A percentile compares a stretch with the other conserved stretches of the same genome.
These are phyloP conservation scores for Cunninghamia lanceolata DNA, from an alignment of 75 land plant genomes.

Conservation along the genomic window DNA sequence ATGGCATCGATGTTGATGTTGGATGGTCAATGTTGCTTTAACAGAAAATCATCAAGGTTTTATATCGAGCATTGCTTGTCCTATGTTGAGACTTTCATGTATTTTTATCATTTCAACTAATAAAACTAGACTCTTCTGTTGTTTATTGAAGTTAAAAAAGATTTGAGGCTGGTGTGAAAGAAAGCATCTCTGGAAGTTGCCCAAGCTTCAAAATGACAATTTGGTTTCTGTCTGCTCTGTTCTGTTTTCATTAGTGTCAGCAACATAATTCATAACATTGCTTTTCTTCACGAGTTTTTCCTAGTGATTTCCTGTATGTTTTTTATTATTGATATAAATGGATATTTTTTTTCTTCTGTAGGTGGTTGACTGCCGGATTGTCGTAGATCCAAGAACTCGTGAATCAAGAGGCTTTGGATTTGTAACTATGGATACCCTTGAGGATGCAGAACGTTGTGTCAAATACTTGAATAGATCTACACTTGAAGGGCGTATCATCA, in stretches of 20 bases:
- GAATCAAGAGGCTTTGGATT: conserved; percentile 97
- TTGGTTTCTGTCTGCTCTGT: background rate
- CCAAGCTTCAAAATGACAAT: background rate
- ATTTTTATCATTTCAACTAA: background rate
- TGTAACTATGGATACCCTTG: conserved; percentile 75
- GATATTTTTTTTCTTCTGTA: conserved; percentile 11
- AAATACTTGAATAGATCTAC: conserved; percentile 81
- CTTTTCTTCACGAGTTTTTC: background rate
- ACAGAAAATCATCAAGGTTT: background rate
- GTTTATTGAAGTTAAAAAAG: background rate
- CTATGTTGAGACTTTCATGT: background rate
- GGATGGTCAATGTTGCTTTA: background rate
- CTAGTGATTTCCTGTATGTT: background rate
- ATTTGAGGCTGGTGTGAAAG: background rate
- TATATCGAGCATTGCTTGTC: background rate
- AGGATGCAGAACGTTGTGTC: conserved; percentile 82
- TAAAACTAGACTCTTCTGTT: background rate
- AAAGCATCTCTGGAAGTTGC: background rate
- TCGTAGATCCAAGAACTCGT: conserved; percentile 84
- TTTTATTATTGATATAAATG: background rate
- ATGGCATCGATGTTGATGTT: background rate
- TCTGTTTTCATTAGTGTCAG: background rate
- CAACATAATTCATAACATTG: background rate
- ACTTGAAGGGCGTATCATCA: conserved; percentile 88
- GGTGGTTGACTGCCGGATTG: conserved; percentile 88